These are phyloP conservation scores for Austroboletus novae-zelandiae DNA, from an alignment of 1,284 basidiomycete genomes.

Conservation along the genomic window DNA sequence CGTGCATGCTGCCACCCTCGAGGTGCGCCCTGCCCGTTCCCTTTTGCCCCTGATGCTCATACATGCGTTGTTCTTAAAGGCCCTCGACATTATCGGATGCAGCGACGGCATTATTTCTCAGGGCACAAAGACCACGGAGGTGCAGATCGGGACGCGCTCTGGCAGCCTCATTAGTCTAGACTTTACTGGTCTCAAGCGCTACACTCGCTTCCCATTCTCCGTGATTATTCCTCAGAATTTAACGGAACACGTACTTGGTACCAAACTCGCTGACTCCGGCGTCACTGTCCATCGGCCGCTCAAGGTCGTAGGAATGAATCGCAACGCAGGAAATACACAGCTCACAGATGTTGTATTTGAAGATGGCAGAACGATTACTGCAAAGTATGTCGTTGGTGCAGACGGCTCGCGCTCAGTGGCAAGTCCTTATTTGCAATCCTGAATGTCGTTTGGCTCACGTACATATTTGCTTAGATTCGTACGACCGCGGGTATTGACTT, in stretches of 20 bases:
- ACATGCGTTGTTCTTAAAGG: conserved; percentile 28
- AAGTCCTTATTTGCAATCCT: conserved; percentile 15
- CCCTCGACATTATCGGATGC: conserved; percentile 45
- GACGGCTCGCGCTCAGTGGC: conserved; percentile 58
- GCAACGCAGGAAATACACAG: conserved; percentile 18
- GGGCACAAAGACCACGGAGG: conserved; percentile 34
- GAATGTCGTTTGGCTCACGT: not conserved
- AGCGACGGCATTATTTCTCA: conserved; percentile 39
- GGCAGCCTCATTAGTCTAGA: conserved; percentile 29
- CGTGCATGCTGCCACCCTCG: conserved; percentile 46
- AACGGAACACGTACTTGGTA: conserved; percentile 44
- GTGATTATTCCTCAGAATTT: conserved; percentile 46
- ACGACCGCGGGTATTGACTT: conserved; percentile 19
- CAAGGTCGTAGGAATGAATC: conserved; percentile 31
- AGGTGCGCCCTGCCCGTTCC: conserved; percentile 19
- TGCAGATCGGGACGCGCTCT: conserved; percentile 34
- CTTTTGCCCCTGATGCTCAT: not conserved
- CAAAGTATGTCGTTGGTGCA: conserved; percentile 53
- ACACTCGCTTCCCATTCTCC: conserved; percentile 47
- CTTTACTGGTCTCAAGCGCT: conserved; percentile 32
- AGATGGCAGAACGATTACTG: conserved; percentile 42
- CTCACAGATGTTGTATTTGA: conserved; percentile 47
- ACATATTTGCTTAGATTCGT: conserved; percentile 14
- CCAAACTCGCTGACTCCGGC: conserved; percentile 33
- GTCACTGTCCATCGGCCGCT: conserved; percentile 24